Evolutionary conservation across 306 rosid species (phyloP), one percentile per base, ranked within the genome.

Genomic region (Parietaria judaica): DNA sequence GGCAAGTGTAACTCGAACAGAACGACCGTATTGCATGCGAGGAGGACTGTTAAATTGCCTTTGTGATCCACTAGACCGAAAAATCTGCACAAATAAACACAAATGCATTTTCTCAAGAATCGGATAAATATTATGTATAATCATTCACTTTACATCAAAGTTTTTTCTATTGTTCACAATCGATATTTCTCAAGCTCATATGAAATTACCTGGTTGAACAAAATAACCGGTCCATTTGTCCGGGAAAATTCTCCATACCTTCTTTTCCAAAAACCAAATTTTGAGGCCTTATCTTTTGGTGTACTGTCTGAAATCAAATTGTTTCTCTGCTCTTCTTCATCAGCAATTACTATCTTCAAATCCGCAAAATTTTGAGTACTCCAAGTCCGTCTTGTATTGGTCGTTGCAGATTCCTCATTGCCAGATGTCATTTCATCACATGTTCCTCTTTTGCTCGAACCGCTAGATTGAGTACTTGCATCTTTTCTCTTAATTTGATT

Each of bases 231-330:
- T 50, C 74, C 74, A 72, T 74, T 77, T 58, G 70, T 81, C 56
- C 64, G 86, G 67, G 80, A 81, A 83, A 83, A 72, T 65, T 81
- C 92, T 63, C 78, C 81, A 31, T 54, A 74, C 54, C 66, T 79
- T 79, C 79, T 89, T 75, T 75, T 88, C 96, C 95, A 80, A 54
- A 82, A 79, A 70, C 72, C 60, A 52, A 79, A 71, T 79, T 72
- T 88, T 68, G 74, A 79, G 14, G 94, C 94, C 71, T 78, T 86
- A 60, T 77, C 98, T 84, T 92, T 92, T 37, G 96, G 95, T 23
- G 92, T 79, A 68, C 75, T 79, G 9, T 65, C 36, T 36, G 61
- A 58, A 58, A 49, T 45, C 51, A 38, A 52, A 48, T 71, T 63
- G 75, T 71, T 74, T 70, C 68, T 70, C 72, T 66, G 73, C 59